A percentile compares a stretch with the other conserved stretches of the same genome.
phyloP scores from a whole-genome alignment of 495 filamentous ascomycete genomes.

The Talaromyces trachyspermus region DNA sequence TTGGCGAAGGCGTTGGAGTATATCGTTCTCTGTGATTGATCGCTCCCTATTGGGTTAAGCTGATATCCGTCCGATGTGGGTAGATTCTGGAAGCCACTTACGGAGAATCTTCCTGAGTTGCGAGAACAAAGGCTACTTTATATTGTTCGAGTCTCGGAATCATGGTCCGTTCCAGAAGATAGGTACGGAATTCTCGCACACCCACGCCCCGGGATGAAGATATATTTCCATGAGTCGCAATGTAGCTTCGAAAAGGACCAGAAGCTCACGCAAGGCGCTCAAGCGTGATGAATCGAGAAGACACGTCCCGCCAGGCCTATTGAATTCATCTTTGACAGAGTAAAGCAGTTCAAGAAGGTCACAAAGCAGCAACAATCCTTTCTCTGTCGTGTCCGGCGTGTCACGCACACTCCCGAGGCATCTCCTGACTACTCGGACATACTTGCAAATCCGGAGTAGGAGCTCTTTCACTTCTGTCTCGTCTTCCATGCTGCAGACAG shows the following conservation, averaged over 20 bases:
- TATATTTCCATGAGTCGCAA: slow-evolving; percentile 23
- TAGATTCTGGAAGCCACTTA: slow-evolving; percentile 2
- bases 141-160: slow-evolving; percentile 24
- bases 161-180: slow-evolving; percentile 21
- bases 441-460: slow-evolving; percentile 12
- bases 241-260: slow-evolving; percentile 15
- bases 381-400: slow-evolving; percentile 14
- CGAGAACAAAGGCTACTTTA: slow-evolving; percentile 22
- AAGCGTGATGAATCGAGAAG: slow-evolving; percentile 17
- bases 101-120: slow-evolving; percentile 24
- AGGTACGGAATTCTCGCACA: slow-evolving; percentile 20
- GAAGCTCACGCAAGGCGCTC: slow-evolving; percentile 14
- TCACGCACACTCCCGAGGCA: slow-evolving; percentile 16
- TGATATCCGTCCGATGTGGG: not conserved
- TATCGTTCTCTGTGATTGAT: slow-evolving; percentile 12
- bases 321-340: slow-evolving; percentile 20
- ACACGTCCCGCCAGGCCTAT: slow-evolving; percentile 22
- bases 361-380: slow-evolving; percentile 12
- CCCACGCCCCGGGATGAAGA: slow-evolving; percentile 29
- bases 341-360: slow-evolving; percentile 20
- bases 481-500: slow-evolving; percentile 14
- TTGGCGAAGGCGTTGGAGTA: slow-evolving; percentile 11
- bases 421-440: slow-evolving; percentile 15
- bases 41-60: too few relatives aligned
- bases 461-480: slow-evolving; percentile 10